Evolutionary conservation across 805 yeast species (phyloP), one percentile per base, ranked within the genome.

Genomic region (Metschnikowia lachancei): DNA sequence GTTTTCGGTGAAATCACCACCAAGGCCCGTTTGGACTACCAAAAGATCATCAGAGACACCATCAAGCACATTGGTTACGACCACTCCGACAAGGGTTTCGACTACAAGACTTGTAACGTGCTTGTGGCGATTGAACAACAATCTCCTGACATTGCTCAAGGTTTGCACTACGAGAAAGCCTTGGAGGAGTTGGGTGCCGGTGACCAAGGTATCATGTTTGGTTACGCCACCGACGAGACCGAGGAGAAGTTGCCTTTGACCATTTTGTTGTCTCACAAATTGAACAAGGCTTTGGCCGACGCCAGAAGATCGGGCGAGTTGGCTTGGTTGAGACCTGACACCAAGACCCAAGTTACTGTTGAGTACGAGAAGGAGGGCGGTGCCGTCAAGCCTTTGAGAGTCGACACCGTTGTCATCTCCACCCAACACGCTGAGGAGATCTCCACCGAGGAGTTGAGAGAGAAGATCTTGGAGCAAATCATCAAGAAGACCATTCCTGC

Each of bases 191-290:
- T 94, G 66, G 99, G 99, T 74, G 99, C 99, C 57, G 99, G 99
- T 84, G 99, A 94, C 78, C 99, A 94, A 77, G 99, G 99, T 85
- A 94, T 94, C 72, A 94, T 94, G 99, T 94, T 94, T 69, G 99
- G 99, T 75, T 94, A 94, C 74, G 99, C 99, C 62, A 85, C 98
- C 54, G 97, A 94, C 66, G 99, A 94, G 80, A 91, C 99, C 62
- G 96, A 92, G 69, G 98, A 94, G 80, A 84, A 87, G 70, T 79
- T 94, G 63, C 99, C 99, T 63, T 82, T 94, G 76, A 94, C 99
- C 61, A 82, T 94, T 55, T 74, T 94, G 61, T 82, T 94, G 67
- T 84, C 98, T 51, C 99, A 94, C 81, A 88, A 89, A 77, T 83
- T 94, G 70, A 94, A 94, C 80, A 87, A 87, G 70, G 97, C 95